Conservation (phyloP, 2,329 filamentous ascomycete genomes). For the Talaromyces islandicus region DNA sequence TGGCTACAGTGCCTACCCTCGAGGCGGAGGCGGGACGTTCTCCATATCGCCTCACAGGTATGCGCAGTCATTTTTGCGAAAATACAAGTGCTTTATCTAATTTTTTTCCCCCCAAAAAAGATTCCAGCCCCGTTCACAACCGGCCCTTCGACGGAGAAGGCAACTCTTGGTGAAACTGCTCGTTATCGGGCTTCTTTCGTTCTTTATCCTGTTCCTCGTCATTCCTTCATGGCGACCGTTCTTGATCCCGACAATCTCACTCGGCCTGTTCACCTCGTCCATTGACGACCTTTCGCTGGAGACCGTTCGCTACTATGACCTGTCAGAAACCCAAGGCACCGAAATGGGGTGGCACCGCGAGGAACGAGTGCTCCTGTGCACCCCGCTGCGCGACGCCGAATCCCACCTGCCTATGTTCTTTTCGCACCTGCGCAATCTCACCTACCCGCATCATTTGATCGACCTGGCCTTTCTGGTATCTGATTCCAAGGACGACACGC, state of each 20-base stretch:
- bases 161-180: slow-evolving; percentile 66
- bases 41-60: slow-evolving; percentile 88
- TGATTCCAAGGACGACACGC: slow-evolving; percentile 89
- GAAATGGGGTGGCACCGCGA: slow-evolving; percentile 93
- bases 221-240: slow-evolving; percentile 67
- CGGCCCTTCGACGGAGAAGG: slow-evolving; percentile 65
- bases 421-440: slow-evolving; percentile 91
- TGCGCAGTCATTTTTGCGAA: slow-evolving; percentile 19
- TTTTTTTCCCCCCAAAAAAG: slow-evolving; percentile 38
- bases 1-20: slow-evolving; percentile 64
- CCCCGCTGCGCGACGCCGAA: slow-evolving; percentile 87
- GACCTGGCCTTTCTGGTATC: slow-evolving; percentile 95
- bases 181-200: slow-evolving; percentile 48
- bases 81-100: background rate
- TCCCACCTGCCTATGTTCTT: slow-evolving; percentile 97
- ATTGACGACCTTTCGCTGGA: slow-evolving; percentile 71
- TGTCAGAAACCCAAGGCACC: slow-evolving; percentile 84
- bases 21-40: slow-evolving; percentile 63
- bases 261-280: slow-evolving; percentile 62
- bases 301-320: slow-evolving; percentile 94
- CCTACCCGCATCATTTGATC: slow-evolving; percentile 93
- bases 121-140: slow-evolving; percentile 78
- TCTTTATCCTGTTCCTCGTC: slow-evolving; percentile 62
- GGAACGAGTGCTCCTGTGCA: slow-evolving; percentile 90
- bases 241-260: slow-evolving; percentile 57